phyloP scores from a whole-genome alignment of 1,139 yeast genomes.

The Scheffersomyces quercinus region DNA sequence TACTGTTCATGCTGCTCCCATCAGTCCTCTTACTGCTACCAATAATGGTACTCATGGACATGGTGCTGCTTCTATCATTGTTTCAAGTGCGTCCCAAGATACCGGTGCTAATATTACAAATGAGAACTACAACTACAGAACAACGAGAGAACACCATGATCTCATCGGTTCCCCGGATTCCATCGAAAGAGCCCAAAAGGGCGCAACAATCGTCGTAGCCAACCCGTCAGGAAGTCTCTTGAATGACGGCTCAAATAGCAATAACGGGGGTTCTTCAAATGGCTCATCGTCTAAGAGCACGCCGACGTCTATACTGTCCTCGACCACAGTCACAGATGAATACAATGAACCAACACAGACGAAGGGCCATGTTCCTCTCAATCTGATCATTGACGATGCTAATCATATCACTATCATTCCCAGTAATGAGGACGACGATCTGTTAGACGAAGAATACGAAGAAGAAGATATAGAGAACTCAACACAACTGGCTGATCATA shows the following conservation, averaged over 20 bases:
- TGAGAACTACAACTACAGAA: no score
- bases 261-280: not conserved
- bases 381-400: conserved; percentile 13
- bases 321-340: not conserved
- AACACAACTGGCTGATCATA: no score
- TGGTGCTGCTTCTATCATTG: no score
- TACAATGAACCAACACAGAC: not conserved
- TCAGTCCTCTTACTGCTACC: no score
- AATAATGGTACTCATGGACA: no score
- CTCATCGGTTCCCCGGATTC: no score
- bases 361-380: conserved; percentile 3
- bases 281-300: not conserved
- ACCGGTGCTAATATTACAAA: no score
- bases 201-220: no score
- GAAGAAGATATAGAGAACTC: not conserved
- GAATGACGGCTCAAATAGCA: not conserved
- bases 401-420: conserved; percentile 15
- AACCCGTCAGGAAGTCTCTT: not conserved
- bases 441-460: not conserved
- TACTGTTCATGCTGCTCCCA: no score
- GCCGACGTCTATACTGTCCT: not conserved
- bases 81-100: no score
- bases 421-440: conserved; percentile 4
- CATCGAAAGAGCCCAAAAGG: no score
- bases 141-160: no score